phyloP scores from a whole-genome alignment of 306 rosid genomes.

The Pterocarpus macrocarpus region DNA sequence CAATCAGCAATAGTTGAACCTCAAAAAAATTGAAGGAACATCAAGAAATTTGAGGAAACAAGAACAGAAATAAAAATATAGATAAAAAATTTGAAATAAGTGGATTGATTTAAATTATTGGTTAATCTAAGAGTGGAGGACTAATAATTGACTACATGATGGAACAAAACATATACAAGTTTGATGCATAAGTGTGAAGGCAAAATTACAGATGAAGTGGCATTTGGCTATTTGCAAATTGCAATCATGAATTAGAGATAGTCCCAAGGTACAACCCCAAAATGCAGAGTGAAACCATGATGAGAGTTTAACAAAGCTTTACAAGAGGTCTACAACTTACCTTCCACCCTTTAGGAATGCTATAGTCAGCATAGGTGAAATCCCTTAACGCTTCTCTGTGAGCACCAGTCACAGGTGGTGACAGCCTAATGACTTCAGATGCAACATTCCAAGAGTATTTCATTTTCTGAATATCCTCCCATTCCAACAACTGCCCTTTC shows the following conservation, averaged over 20 bases:
- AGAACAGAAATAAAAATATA: too few species aligned
- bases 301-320: background rate
- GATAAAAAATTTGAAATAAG: too few species aligned
- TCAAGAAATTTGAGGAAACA: too few species aligned
- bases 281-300: background rate
- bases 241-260: background rate
- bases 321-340: constrained; percentile 34
- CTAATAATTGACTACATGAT: too few species aligned
- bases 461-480: constrained; percentile 73
- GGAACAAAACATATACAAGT: too few species aligned
- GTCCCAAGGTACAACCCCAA: background rate
- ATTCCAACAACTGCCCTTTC: constrained; percentile 52
- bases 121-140: too few species aligned
- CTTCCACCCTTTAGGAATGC: constrained; percentile 72
- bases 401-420: constrained; percentile 62
- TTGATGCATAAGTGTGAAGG: too few species aligned
- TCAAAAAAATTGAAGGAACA: too few species aligned
- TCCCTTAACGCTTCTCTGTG: constrained; percentile 56
- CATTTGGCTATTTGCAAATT: background rate
- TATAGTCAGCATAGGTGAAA: constrained; percentile 62
- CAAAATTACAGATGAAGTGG: too few species aligned
- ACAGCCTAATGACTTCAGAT: constrained; percentile 58
- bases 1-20: background rate
- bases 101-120: too few species aligned
- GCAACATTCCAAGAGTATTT: constrained; percentile 68